These are phyloP conservation scores for Sapria himalayana DNA, from an alignment of 345 rosid genomes.

Conservation along the genomic window DNA sequence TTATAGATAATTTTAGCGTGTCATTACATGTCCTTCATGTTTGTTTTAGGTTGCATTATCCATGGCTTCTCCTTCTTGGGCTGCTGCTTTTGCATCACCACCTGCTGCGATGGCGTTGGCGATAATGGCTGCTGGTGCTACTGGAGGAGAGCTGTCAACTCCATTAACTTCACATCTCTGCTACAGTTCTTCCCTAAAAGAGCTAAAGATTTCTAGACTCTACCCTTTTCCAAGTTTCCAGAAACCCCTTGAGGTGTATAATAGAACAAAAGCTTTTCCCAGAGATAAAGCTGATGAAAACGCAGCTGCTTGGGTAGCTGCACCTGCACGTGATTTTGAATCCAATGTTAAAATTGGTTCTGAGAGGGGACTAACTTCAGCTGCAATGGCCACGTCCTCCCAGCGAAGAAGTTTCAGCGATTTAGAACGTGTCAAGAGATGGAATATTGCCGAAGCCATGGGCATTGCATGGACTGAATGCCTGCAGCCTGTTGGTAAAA, in stretches of 20 bases:
- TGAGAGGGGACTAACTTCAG: slow-evolving; percentile 97
- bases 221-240: slow-evolving; percentile 91
- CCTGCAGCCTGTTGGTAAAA: slow-evolving; percentile 76
- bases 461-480: slow-evolving; percentile 98
- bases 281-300: slow-evolving; percentile 91
- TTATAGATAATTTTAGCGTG: background rate
- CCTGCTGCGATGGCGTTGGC: slow-evolving; percentile 99
- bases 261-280: slow-evolving; percentile 41
- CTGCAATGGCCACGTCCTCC: slow-evolving; percentile 99
- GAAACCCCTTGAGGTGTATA: slow-evolving; percentile 40
- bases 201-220: slow-evolving; percentile 52
- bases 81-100: slow-evolving; percentile 99
- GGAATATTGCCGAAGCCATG: slow-evolving; percentile 95
- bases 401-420: slow-evolving; percentile 80
- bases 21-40: background rate
- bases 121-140: slow-evolving; percentile 99
- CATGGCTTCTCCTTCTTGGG: slow-evolving; percentile 93
- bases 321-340: slow-evolving; percentile 98
- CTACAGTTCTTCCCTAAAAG: slow-evolving; percentile 73
- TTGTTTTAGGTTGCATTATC: slow-evolving; percentile 68
- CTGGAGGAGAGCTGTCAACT: slow-evolving; percentile 65
- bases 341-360: slow-evolving; percentile 95
- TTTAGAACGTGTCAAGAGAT: slow-evolving; percentile 78
- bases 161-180: slow-evolving; percentile 45
- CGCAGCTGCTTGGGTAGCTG: slow-evolving; percentile 98